Percentiles rank a stretch among this genome's conserved stretches.
These are phyloP conservation scores for Xerocomus nothofagi DNA, from an alignment of 1,284 basidiomycete species.

Conservation along the genomic window DNA sequence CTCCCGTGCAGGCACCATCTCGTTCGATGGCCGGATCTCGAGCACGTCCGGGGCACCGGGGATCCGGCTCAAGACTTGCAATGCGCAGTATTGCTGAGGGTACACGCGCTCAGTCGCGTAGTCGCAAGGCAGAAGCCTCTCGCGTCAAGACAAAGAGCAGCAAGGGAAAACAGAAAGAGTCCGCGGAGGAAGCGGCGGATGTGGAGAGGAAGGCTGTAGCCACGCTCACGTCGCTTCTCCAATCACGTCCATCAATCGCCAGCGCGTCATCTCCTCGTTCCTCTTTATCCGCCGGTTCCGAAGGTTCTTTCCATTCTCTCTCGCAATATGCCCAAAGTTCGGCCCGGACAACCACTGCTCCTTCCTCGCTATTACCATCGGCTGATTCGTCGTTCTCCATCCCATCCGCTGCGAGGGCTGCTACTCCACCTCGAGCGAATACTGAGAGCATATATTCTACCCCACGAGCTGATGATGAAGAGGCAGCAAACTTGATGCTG, in stretches of 20 bases:
- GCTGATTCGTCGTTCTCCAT: conserved; percentile 34
- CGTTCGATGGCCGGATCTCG: conserved; percentile 35
- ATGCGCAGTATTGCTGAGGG: conserved; percentile 45
- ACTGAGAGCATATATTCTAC: conserved; percentile 27
- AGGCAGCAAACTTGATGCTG: conserved; percentile 78
- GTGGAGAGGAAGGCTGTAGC: conserved; percentile 79
- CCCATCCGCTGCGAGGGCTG: conserved; percentile 18
- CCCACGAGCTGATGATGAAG: conserved; percentile 52
- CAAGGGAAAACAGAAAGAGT: conserved; percentile 54
- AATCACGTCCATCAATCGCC: conserved; percentile 58
- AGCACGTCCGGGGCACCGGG: conserved; percentile 21
- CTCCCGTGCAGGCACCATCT: conserved; percentile 58
- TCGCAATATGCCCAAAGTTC: conserved; percentile 66
- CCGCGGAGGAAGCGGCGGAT: conserved; percentile 43
- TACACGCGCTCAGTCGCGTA: conserved; percentile 42
- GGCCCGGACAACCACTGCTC: conserved; percentile 43
- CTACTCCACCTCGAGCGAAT: conserved; percentile 31
- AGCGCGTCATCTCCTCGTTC: conserved; percentile 65
- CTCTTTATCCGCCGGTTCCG: conserved; percentile 57
- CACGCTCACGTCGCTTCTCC: conserved; percentile 68
- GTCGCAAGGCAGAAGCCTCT: conserved; percentile 23
- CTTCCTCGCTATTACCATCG: conserved; percentile 33
- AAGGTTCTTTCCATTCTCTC: conserved; percentile 56
- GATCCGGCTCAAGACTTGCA: conserved; percentile 9
- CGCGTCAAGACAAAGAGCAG: conserved; percentile 29